These are phyloP conservation scores for Solanum arcanum DNA, from an alignment of 257 asterid species.

Conservation along the genomic window DNA sequence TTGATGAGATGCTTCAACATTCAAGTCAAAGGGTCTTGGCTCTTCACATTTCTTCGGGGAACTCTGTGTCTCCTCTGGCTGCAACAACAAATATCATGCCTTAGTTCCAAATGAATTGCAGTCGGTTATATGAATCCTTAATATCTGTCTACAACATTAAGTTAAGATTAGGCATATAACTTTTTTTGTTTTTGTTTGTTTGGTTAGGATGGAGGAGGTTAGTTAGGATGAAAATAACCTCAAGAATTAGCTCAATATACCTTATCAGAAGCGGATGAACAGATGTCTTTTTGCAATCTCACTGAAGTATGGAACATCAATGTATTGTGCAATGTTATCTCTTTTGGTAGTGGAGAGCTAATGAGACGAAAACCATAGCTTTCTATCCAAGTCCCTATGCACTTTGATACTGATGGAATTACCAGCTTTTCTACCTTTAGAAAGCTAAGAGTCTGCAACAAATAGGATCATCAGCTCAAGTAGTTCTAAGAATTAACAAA, in stretches of 20 bases:
- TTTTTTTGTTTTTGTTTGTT: neutral
- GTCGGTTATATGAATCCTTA: neutral
- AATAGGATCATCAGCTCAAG: neutral
- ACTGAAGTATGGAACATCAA: constrained; percentile 36
- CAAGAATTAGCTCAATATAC: neutral
- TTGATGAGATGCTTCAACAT: neutral
- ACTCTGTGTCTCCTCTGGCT: neutral
- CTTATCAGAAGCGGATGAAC: constrained; percentile 5
- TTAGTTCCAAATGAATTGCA: neutral
- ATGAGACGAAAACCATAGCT: constrained; percentile 18
- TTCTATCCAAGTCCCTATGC: constrained; percentile 17
- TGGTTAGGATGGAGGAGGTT: neutral
- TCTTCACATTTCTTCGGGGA: neutral
- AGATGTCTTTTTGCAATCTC: constrained; percentile 31
- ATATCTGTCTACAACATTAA: neutral
- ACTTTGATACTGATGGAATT: constrained; percentile 30
- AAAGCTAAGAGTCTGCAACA: constrained; percentile 27
- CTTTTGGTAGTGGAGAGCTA: constrained; percentile 9
- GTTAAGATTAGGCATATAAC: neutral
- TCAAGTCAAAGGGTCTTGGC: constrained; percentile 8
- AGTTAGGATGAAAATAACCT: neutral
- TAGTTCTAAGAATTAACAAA: neutral
- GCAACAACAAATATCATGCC: neutral
- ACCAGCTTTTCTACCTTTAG: constrained; percentile 37
- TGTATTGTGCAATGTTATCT: constrained; percentile 24